phyloP scores from a whole-genome alignment of 176 grass and related monocot species.

The Melocanna baccifera region DNA sequence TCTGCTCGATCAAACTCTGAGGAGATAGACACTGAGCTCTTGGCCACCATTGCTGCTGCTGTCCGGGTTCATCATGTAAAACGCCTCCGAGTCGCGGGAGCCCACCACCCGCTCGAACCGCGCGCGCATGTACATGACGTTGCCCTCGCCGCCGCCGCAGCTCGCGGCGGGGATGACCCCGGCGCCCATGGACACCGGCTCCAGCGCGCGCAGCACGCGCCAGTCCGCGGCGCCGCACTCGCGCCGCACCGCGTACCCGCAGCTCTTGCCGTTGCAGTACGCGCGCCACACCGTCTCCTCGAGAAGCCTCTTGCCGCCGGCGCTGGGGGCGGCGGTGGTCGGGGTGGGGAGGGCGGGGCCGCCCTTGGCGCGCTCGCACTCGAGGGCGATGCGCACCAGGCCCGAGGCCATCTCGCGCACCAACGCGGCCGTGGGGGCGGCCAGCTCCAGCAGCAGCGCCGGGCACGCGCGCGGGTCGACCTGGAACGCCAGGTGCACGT shows the following conservation, averaged over 20 bases:
- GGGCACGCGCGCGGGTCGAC: constrained; percentile 61
- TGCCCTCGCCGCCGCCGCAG: constrained; percentile 55
- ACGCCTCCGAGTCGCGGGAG: constrained; percentile 82
- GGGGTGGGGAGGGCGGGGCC: background rate
- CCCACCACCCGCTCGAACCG: constrained; percentile 87
- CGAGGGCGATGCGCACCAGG: constrained; percentile 82
- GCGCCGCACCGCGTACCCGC: constrained; percentile 77
- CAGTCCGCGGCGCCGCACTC: constrained; percentile 64
- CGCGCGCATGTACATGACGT: constrained; percentile 98
- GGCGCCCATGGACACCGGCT: constrained; percentile 88
- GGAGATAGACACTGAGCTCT: constrained; percentile 87
- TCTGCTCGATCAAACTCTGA: constrained; percentile 62
- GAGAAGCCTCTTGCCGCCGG: constrained; percentile 35
- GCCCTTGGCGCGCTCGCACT: constrained; percentile 62
- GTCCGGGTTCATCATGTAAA: constrained; percentile 99
- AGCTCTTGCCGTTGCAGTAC: constrained; percentile 81
- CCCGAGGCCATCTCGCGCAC: constrained; percentile 87
- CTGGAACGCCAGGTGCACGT: constrained; percentile 82
- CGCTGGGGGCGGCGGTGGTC: no score
- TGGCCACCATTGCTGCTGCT: constrained; percentile 52
- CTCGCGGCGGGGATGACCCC: constrained; percentile 67
- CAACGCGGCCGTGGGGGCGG: constrained; percentile 64
- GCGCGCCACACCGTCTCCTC: constrained; percentile 87
- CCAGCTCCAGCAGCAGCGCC: constrained; percentile 68
- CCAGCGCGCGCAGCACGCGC: constrained; percentile 67